Conservation (phyloP, 768 basidiomycete species). For the Sporobolomyces pararoseus region DNA sequence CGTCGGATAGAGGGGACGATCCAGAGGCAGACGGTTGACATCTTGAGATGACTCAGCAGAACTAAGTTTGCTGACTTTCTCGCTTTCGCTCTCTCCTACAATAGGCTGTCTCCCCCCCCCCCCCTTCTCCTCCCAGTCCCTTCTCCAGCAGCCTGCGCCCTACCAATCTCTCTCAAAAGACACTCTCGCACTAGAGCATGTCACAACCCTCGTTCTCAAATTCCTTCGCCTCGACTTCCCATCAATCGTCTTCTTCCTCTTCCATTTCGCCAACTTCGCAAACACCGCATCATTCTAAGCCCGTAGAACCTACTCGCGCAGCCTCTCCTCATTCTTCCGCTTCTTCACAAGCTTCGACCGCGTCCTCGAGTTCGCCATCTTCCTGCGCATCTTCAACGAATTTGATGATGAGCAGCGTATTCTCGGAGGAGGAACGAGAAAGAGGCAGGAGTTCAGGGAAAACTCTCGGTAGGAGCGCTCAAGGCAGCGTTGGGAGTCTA, state of each 20-base stretch:
- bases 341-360: constrained; percentile 1
- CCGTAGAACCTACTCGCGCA: background rate
- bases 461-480: background rate
- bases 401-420: background rate
- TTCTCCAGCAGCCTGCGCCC: too few relatives aligned
- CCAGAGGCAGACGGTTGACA: too few relatives aligned
- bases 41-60: too few relatives aligned
- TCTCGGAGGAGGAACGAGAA: background rate
- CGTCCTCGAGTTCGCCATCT: background rate
- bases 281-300: background rate
- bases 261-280: background rate
- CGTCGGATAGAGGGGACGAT: too few relatives aligned
- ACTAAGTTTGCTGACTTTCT: too few relatives aligned
- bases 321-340: constrained; percentile 1
- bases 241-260: background rate
- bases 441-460: background rate
- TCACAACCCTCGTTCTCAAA: background rate
- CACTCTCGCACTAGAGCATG: too few relatives aligned
- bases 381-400: constrained; percentile 6
- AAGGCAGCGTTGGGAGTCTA: constrained; percentile 25
- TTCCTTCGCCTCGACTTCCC: background rate
- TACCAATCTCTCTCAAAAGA: too few relatives aligned
- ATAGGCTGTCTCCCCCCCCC: too few relatives aligned
- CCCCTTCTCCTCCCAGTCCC: too few relatives aligned
- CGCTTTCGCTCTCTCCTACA: too few relatives aligned